Conservation (phyloP, 2,329 filamentous ascomycete species). For the Talaromyces sp. region DNA sequence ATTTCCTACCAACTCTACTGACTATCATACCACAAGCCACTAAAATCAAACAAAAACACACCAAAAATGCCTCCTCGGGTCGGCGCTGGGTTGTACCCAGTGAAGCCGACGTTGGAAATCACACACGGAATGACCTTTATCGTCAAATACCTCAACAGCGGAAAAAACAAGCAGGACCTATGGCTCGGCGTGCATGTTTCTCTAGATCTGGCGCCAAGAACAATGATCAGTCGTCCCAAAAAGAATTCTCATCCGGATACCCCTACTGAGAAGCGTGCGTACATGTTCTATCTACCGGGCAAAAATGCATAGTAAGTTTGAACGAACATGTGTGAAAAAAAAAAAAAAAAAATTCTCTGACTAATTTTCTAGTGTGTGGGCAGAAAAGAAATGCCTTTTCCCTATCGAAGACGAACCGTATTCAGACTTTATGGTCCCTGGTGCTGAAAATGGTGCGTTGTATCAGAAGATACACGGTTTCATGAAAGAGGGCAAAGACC, state of each 20-base stretch:
- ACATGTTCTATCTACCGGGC: constrained; percentile 10
- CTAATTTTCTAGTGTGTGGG: constrained; percentile 3
- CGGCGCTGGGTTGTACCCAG: not conserved
- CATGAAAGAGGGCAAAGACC: not conserved
- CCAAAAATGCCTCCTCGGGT: not conserved
- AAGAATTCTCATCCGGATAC: not conserved
- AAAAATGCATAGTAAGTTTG: constrained; percentile 4
- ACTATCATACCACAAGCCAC: not conserved
- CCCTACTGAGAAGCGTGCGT: not conserved
- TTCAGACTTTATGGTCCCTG: not conserved
- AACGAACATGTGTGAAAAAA: not conserved
- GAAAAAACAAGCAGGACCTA: not conserved
- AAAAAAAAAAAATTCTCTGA: not conserved
- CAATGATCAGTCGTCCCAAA: not conserved
- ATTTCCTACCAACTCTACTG: not conserved
- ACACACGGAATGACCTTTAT: constrained; percentile 1
- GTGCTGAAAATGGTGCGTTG: not conserved
- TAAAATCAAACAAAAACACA: not conserved
- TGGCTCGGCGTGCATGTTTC: constrained; percentile 4
- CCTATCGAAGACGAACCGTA: not conserved
- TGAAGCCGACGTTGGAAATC: not conserved
- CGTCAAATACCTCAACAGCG: constrained; percentile 3
- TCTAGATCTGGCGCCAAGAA: not conserved
- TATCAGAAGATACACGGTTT: constrained; percentile 1
- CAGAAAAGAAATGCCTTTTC: constrained; percentile 10